Percentiles rank a stretch among this genome's conserved stretches.
Conservation (phyloP, 2,329 filamentous ascomycete genomes). For the Blastomyces gilchristii region DNA sequence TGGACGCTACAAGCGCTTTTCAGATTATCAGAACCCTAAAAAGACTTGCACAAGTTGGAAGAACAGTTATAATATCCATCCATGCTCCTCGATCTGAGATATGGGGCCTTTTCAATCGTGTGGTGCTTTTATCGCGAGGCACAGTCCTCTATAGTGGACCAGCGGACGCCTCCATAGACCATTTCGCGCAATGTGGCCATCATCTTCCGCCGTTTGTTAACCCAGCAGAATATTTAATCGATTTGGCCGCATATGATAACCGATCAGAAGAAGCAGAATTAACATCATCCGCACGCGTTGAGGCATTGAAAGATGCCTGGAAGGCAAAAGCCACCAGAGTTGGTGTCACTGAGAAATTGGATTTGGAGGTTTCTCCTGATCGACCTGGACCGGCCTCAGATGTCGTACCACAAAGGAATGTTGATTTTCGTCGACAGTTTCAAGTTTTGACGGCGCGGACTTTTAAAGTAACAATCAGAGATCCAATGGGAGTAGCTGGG, state of each 20-base stretch:
- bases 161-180: constrained; percentile 47
- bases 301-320: constrained; percentile 55
- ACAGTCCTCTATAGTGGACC: constrained; percentile 58
- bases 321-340: constrained; percentile 14
- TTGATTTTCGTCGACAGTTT: constrained; percentile 53
- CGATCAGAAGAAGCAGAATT: constrained; percentile 56
- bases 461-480: constrained; percentile 61
- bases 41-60: constrained; percentile 53
- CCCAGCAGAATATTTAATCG: constrained; percentile 65
- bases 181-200: constrained; percentile 54
- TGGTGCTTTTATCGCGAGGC: constrained; percentile 58
- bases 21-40: constrained; percentile 64
- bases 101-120: constrained; percentile 64
- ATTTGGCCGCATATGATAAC: constrained; percentile 64
- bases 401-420: constrained; percentile 33
- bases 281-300: constrained; percentile 49
- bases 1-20: constrained; percentile 67
- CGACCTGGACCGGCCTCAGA: background rate
- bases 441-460: constrained; percentile 58
- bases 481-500: constrained; percentile 64
- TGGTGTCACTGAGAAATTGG: constrained; percentile 7
- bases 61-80: constrained; percentile 64
- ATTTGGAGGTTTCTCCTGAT: background rate
- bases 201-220: constrained; percentile 62
- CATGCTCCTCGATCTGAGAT: constrained; percentile 72